A percentile compares a stretch with the other conserved stretches of the same genome.
Conservation (phyloP, 164 flowering plant genomes). For the Protea cynaroides region DNA sequence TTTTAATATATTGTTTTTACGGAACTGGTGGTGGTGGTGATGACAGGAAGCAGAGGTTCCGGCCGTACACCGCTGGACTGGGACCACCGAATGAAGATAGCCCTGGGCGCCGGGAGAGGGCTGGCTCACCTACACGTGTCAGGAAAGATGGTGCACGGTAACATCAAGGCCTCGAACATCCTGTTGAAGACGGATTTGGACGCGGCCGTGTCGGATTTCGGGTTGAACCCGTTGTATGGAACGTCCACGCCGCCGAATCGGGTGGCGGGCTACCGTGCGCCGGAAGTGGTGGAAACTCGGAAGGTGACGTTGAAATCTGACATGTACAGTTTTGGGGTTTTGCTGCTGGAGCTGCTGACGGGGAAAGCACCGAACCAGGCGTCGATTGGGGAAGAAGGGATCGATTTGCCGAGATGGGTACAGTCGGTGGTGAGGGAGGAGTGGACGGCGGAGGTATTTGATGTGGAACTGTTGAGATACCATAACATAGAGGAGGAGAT, state of each 20-base stretch:
- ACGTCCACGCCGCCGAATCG: slow-evolving; percentile 49
- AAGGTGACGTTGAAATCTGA: slow-evolving; percentile 77
- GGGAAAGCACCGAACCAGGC: slow-evolving; percentile 96
- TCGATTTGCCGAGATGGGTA: slow-evolving; percentile 96
- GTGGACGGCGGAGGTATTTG: slow-evolving; percentile 99
- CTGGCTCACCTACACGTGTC: slow-evolving; percentile 71
- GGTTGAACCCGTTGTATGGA: slow-evolving; percentile 67
- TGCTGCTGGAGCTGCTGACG: slow-evolving; percentile 75
- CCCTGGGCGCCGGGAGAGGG: slow-evolving; percentile 62
- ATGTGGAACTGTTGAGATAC: slow-evolving; percentile 80
- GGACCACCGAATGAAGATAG: slow-evolving; percentile 84
- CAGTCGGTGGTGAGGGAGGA: slow-evolving; percentile 97
- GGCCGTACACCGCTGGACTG: slow-evolving; percentile 90
- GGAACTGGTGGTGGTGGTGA: not conserved
- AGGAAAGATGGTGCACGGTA: slow-evolving; percentile 73
- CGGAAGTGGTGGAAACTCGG: slow-evolving; percentile 83
- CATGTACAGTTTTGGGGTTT: slow-evolving; percentile 89
- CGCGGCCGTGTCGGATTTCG: slow-evolving; percentile 67
- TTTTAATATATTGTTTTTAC: too few species aligned
- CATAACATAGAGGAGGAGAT: slow-evolving; percentile 88
- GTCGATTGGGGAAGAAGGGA: slow-evolving; percentile 85
- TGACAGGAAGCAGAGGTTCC: slow-evolving; percentile 88
- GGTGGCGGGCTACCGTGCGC: slow-evolving; percentile 89
- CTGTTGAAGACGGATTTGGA: slow-evolving; percentile 64
- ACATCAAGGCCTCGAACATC: slow-evolving; percentile 87